Percentiles rank a stretch among this genome's conserved stretches.
Conservation (phyloP, 768 basidiomycete genomes). For the Cyathus striatus region DNA sequence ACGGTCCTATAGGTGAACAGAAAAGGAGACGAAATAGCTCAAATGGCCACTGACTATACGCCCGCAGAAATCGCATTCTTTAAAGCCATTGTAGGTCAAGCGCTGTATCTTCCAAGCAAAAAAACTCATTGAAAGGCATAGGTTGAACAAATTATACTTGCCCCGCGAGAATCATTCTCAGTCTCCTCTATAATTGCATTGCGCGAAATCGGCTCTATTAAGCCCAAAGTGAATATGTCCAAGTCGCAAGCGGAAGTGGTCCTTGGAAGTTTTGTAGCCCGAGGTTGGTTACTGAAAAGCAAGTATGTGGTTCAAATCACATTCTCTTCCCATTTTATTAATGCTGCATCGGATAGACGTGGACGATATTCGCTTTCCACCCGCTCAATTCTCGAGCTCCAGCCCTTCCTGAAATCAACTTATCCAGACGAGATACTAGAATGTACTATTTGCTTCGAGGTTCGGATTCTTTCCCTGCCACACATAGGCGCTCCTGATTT, state of each 20-base stretch:
- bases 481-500: neutral
- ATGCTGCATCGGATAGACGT: slow-evolving; percentile 28
- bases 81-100: slow-evolving; percentile 64
- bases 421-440: slow-evolving; percentile 69
- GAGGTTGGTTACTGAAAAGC: slow-evolving; percentile 75
- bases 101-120: slow-evolving; percentile 1
- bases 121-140: slow-evolving; percentile 21
- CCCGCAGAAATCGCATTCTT: slow-evolving; percentile 79
- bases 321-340: neutral
- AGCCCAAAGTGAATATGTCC: slow-evolving; percentile 56
- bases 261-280: slow-evolving; percentile 77
- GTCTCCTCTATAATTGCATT: slow-evolving; percentile 75
- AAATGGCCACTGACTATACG: slow-evolving; percentile 80
- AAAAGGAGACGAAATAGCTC: slow-evolving; percentile 77
- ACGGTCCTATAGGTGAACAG: slow-evolving; percentile 64
- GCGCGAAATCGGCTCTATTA: slow-evolving; percentile 59
- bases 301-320: slow-evolving; percentile 42
- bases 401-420: slow-evolving; percentile 64
- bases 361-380: slow-evolving; percentile 75
- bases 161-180: slow-evolving; percentile 68
- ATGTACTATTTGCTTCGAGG: slow-evolving; percentile 73
- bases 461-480: slow-evolving; percentile 17
- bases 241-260: slow-evolving; percentile 72
- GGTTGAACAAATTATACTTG: slow-evolving; percentile 87
- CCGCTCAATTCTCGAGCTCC: slow-evolving; percentile 71